Base-by-base conservation (phyloP, 495 filamentous ascomycete genomes). In the Symbiotaphrina buchneri region DNA sequence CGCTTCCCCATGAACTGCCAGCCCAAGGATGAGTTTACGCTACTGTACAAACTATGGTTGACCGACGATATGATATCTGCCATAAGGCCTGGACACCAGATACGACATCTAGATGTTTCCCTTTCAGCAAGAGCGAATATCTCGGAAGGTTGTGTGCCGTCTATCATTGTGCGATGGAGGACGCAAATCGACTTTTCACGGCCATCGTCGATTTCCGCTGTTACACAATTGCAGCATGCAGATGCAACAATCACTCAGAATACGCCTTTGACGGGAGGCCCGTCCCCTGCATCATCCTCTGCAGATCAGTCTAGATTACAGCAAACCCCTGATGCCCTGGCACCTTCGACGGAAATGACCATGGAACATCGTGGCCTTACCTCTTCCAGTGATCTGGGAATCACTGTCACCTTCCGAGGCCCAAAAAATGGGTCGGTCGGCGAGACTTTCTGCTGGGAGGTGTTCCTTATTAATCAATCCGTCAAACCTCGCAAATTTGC, bases 401-500 rank as follows among this genome's bases (percentile, higher is more conserved):
- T 87, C 27, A 79, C 71, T 4, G 62, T 87, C 36, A 82, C 82
- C 13, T 67, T 78, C 36, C 68, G 68, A 6, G 72, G 65, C 0
- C 76, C 76, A 6, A 44, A 49, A 8, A 42, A 46, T 14, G 68
- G 77, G 17, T 56, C 62, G 29, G 65, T 81, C 2, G 81, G 83
- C 3, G 65, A 80, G 23, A 62, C 68, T 8, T 92, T 95, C 47
- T 51, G 55, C n/a, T 93, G 84, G 85, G 61, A 65, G 24, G 66
- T 92, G 13, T 82, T 92, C 45, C 69, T 95, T 14, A 75, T 92
- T 30, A 95, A 95, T 47, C 74, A 77, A 21, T 74, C 65, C 18
- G 47, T 54, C 27, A 47, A 56, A 16, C 52, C 72, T 18, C 70
- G 79, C 6, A 90, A 84, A 43, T 65, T 95, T 17, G 72, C 77